These are phyloP conservation scores for Teunomyces lycoperdinae DNA, from an alignment of 805 yeast genomes.

Conservation along the genomic window DNA sequence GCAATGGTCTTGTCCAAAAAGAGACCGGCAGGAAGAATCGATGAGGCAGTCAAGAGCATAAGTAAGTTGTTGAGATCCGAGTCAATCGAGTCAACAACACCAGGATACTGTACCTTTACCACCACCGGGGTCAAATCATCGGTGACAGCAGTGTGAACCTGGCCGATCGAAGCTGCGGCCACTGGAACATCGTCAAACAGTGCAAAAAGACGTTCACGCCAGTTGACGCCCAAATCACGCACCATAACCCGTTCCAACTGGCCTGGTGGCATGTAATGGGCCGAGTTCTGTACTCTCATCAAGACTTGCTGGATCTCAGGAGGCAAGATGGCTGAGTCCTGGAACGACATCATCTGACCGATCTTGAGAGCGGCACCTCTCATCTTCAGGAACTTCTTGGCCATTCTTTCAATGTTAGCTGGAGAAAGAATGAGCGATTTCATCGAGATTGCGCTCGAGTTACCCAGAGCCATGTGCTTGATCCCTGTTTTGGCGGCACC, in stretches of 20 bases:
- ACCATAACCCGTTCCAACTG: slow-evolving; percentile 78
- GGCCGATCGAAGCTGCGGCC: slow-evolving; percentile 98
- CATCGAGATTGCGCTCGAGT: slow-evolving; percentile 44
- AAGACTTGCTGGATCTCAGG: slow-evolving; percentile 78
- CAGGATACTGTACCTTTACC: slow-evolving; percentile 96
- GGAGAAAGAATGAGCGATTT: slow-evolving; percentile 70
- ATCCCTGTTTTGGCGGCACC: slow-evolving; percentile 80
- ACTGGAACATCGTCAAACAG: slow-evolving; percentile 84
- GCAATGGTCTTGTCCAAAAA: slow-evolving; percentile 89
- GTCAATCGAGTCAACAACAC: slow-evolving; percentile 90
- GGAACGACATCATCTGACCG: slow-evolving; percentile 96
- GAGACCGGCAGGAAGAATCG: slow-evolving; percentile 85
- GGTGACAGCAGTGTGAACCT: slow-evolving; percentile 83
- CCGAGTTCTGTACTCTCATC: slow-evolving; percentile 85
- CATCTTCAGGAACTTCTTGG: slow-evolving; percentile 86
- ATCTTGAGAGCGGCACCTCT: slow-evolving; percentile 98
- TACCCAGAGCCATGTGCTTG: slow-evolving; percentile 59
- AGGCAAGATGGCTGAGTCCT: slow-evolving; percentile 83
- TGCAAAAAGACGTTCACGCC: slow-evolving; percentile 68
- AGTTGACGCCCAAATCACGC: slow-evolving; percentile 69
- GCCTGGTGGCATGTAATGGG: slow-evolving; percentile 93
- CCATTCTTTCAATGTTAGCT: slow-evolving; percentile 81
- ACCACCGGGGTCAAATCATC: slow-evolving; percentile 73
- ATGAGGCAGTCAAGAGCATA: slow-evolving; percentile 79
- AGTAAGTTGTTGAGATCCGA: slow-evolving; percentile 86